Conservation (phyloP, 768 basidiomycete species). For the Crucibulum laeve region DNA sequence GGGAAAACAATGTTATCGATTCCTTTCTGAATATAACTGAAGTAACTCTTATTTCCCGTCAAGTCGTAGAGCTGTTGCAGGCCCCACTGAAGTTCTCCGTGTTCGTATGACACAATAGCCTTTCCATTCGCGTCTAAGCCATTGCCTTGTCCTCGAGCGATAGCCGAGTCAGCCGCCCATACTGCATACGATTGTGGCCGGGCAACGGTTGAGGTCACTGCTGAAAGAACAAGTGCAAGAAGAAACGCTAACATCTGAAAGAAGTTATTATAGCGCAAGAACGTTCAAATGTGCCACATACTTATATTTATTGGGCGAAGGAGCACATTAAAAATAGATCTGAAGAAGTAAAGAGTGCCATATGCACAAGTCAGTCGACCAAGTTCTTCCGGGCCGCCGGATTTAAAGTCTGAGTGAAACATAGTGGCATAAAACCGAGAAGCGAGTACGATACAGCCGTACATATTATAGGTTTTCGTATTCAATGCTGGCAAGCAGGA, state of each 20-base stretch:
- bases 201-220: slow-evolving; percentile 10
- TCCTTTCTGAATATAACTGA: slow-evolving; percentile 32
- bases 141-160: slow-evolving; percentile 38
- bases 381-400: no score
- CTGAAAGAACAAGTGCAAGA: not conserved
- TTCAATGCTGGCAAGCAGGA: slow-evolving; percentile 42
- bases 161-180: slow-evolving; percentile 43
- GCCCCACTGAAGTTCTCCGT: slow-evolving; percentile 35
- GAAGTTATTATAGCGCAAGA: no score
- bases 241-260: no score
- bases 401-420: no score
- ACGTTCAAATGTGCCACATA: no score
- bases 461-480: no score
- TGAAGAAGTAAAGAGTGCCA: no score
- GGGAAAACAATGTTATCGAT: slow-evolving; percentile 32
- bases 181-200: slow-evolving; percentile 34
- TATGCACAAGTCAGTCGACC: no score
- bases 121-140: slow-evolving; percentile 27
- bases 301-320: no score
- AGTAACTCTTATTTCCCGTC: slow-evolving; percentile 37
- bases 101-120: slow-evolving; percentile 34
- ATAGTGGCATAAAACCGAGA: no score
- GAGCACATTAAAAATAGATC: no score
- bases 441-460: no score
- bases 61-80: slow-evolving; percentile 33